Evolutionary conservation across 345 rosid species (phyloP), one percentile per base, ranked within the genome.

Genomic region (Sonneratia alba): DNA sequence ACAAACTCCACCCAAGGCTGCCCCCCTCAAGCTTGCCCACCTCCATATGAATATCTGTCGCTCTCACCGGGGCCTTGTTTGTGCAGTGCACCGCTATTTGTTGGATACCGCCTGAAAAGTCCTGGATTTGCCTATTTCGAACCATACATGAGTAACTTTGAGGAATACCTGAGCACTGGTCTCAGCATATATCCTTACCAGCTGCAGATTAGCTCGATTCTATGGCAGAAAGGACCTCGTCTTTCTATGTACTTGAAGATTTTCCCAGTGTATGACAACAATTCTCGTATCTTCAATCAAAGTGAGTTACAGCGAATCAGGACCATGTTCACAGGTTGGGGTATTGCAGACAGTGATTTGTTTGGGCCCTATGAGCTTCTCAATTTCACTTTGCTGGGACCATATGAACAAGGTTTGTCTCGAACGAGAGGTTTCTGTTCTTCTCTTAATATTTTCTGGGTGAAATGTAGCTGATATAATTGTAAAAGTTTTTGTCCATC

Each of bases 291-390:
- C 66, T 95, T 95, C 79, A 85, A 92, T 76, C 43, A 0, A 32
- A 91, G 87, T 38, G 99, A 95, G 85, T 77, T 87, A 74, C 76
- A 11, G 22, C 83, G 99, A 47, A 84, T 95, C 76, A 71, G 76
- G 67, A 24, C 55, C 67, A 79, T 79, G 85, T 92, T 91, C 84
- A 89, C 96, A 14, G 90, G 86, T 64, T 95, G 99, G 99, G 68
- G 4, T 27, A 87, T 95, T 73, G 77, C 48, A 34, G 92, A 87
- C 66, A 86, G 79, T 61, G 92, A 88, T 0, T 24, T 89, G 70
- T 95, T 87, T 81, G 99, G 99, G 51, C 97, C 99, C 36, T 95
- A 92, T 61, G 99, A 95, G 79, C 96, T 95, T 76, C 76, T 95
- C 74, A 72, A 77, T 80, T 83, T 89, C 85, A 83, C 79, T 72